Percentiles rank a stretch among this genome's conserved stretches.
Evolutionary conservation across 139 green algal species (phyloP).

Genomic region (Mesotaenium endlicherianum): DNA sequence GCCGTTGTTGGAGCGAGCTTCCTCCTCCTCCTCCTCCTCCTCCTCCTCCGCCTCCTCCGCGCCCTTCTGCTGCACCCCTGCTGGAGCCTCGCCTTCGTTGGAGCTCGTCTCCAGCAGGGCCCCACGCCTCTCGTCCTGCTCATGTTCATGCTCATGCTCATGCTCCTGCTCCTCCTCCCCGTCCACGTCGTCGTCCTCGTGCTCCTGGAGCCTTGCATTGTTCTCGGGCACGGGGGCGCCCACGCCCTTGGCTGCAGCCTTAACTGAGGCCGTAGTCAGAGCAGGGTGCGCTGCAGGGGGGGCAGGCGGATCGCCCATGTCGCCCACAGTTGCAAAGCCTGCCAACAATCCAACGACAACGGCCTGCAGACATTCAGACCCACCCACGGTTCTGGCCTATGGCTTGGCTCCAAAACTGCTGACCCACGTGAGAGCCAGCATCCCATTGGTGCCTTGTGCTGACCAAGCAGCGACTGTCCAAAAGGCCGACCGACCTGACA

Average conservation of each 20-base stretch:
- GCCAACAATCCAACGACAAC: neutral
- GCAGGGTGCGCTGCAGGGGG: neutral
- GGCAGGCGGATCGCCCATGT: neutral
- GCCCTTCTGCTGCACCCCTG: neutral
- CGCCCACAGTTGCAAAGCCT: neutral
- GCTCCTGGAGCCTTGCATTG: neutral
- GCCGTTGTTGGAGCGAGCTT: neutral
- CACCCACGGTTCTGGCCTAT: neutral
- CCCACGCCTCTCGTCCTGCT: neutral
- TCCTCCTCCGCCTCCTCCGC: neutral
- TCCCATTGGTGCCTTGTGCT: neutral
- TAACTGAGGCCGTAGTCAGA: neutral
- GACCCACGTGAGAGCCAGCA: neutral
- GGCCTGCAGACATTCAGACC: neutral
- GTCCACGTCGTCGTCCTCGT: neutral
- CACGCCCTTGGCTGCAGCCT: neutral
- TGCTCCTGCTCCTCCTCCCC: neutral
- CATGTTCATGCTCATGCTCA: neutral
- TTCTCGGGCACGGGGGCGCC: neutral
- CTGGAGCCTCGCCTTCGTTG: neutral
- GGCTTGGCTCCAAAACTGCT: neutral
- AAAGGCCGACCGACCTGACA: neutral
- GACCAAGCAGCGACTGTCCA: neutral
- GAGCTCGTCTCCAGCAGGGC: neutral
- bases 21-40: conserved; percentile 27